These are phyloP conservation scores for Cladosporium sp. DNA, from an alignment of 2,329 filamentous ascomycete species.

Conservation along the genomic window DNA sequence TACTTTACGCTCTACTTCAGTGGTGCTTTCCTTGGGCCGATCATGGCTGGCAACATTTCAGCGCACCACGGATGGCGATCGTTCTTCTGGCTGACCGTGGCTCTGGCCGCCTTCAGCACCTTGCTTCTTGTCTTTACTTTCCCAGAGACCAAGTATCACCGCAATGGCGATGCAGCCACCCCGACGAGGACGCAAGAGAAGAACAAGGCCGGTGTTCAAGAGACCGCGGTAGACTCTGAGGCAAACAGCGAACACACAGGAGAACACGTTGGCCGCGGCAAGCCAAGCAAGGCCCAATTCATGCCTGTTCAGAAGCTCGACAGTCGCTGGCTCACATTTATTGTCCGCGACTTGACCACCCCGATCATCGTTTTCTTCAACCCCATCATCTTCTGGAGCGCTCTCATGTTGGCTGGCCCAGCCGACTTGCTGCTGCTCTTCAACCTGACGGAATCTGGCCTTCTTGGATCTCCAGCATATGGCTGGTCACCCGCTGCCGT, in stretches of 20 bases:
- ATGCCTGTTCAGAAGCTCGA: slow-evolving; percentile 35
- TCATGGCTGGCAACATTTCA: slow-evolving; percentile 41
- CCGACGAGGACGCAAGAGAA: slow-evolving; percentile 23
- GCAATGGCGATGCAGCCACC: slow-evolving; percentile 13
- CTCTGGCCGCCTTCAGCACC: slow-evolving; percentile 36
- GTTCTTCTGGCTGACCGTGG: slow-evolving; percentile 44
- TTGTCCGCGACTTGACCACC: slow-evolving; percentile 37
- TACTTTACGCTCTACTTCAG: slow-evolving; percentile 38
- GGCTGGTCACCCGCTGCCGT: slow-evolving; percentile 40
- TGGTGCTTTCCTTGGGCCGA: slow-evolving; percentile 40
- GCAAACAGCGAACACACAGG: slow-evolving; percentile 23
- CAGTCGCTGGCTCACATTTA: slow-evolving; percentile 36
- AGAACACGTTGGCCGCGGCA: slow-evolving; percentile 29
- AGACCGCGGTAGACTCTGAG: slow-evolving; percentile 17
- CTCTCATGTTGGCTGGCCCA: slow-evolving; percentile 31
- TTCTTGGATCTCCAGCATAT: slow-evolving; percentile 41
- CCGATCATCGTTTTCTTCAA: slow-evolving; percentile 42
- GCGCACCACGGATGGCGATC: slow-evolving; percentile 40
- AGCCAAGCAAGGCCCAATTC: slow-evolving; percentile 37
- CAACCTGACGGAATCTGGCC: slow-evolving; percentile 48
- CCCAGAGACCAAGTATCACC: slow-evolving; percentile 41
- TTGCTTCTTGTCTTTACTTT: slow-evolving; percentile 37
- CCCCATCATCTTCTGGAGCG: slow-evolving; percentile 40
- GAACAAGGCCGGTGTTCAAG: background rate
- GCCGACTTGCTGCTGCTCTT: slow-evolving; percentile 44